Conservation (phyloP, 257 asterid genomes). For the Leonotis leonurus region DNA sequence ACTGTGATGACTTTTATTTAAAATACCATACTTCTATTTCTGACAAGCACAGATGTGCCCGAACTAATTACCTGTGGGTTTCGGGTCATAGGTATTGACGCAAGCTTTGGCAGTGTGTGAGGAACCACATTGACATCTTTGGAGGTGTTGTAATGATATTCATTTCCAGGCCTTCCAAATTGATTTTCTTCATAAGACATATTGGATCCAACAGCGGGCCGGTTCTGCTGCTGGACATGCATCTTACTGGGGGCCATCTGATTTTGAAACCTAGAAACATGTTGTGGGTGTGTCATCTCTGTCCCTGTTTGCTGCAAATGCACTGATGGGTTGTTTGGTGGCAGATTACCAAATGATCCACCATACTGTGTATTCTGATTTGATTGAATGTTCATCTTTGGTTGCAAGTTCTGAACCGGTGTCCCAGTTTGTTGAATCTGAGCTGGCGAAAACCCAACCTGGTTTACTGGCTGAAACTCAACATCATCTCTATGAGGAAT, state of each 20-base stretch:
- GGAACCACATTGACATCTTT: slow-evolving; percentile 44
- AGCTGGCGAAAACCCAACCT: slow-evolving; percentile 45
- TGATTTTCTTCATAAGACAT: slow-evolving; percentile 56
- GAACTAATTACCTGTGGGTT: slow-evolving; percentile 52
- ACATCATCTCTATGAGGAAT: slow-evolving; percentile 41
- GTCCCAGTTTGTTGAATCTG: slow-evolving; percentile 48
- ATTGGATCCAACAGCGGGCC: slow-evolving; percentile 47
- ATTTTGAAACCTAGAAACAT: slow-evolving; percentile 55
- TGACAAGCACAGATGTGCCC: background rate
- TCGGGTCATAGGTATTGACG: slow-evolving; percentile 66
- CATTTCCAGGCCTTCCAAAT: slow-evolving; percentile 56
- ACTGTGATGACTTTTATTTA: background rate
- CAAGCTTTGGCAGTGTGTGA: slow-evolving; percentile 75
- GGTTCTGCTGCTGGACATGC: slow-evolving; percentile 55
- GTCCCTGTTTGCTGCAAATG: slow-evolving; percentile 43
- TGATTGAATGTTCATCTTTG: slow-evolving; percentile 38
- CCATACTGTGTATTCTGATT: slow-evolving; percentile 41
- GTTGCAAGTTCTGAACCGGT: slow-evolving; percentile 38
- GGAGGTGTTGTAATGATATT: slow-evolving; percentile 35
- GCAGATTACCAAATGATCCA: slow-evolving; percentile 45
- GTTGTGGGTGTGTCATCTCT: slow-evolving; percentile 38
- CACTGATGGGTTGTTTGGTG: slow-evolving; percentile 34
- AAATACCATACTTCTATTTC: background rate
- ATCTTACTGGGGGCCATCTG: slow-evolving; percentile 50
- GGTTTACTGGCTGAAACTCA: slow-evolving; percentile 52